Base-by-base conservation (phyloP, 1,139 yeast genomes). In the Blastobotrys indianensis region DNA sequence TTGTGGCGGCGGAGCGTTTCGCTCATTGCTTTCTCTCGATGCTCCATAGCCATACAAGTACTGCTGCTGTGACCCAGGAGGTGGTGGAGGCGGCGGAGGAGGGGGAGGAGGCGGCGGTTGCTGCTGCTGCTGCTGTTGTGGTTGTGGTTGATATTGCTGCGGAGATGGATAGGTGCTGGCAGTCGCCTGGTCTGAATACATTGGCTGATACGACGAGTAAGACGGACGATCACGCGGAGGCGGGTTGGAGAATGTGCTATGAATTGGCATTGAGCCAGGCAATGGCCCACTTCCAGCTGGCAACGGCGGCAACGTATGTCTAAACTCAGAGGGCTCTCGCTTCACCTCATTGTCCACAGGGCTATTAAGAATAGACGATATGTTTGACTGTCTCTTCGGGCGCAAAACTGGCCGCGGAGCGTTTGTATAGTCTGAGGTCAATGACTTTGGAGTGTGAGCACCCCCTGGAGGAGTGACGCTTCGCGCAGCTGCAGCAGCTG, bases 11-110 rank as follows among this genome's bases (percentile, higher is more conserved):
- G 47, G 37, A 15, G 40, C 39, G 2, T 59, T 56, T 13, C 60
- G 52, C 37, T 56, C 60, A 37, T 57, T 57, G 37, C 57, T 54
- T 39, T 56, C 60, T 29, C 57, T 47, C 15, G 51, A 55, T 15
- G 56, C 46, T n/a, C 37, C 48, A 34, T 48, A 51, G 5, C 47
- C 51, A 44, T 49, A 51, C 35, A 35, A 33, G 28, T 44, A 36
- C 10, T 28, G 42, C 38, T 34, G 33, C 17, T 42, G 39, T n/a
- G n/a, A n/a, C n/a, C n/a, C 41, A 15, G 35, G 49, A 8, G 39
- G 39, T 16, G 32, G 45, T 11, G 44, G 46, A 31, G 35, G 51
- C 28, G 31, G 48, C 29, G 20, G 44, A 12, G 25, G 42, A 38
- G 30, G 47, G 7, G 28, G 45, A 11, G 29, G 42, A 32, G 12